Base-by-base conservation (phyloP, 768 basidiomycete species). In the Leccinum fibrillosum region DNA sequence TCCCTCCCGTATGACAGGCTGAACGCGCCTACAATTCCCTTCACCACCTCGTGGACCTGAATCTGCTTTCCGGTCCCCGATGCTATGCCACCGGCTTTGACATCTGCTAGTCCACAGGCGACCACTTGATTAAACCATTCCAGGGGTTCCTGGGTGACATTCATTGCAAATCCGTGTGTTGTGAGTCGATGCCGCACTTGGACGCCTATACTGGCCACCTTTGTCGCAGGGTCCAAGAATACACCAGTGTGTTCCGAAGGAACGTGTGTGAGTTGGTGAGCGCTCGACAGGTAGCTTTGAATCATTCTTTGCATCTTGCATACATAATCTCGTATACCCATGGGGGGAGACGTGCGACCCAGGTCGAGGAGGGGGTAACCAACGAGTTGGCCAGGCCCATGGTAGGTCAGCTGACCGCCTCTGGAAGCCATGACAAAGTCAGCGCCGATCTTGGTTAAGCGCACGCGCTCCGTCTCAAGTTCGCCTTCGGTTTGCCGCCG, bases 301-400 rank as follows among this genome's bases (percentile, higher is more conserved):
- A 98, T 76, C 58, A 84, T 77, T 53, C 78, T 81, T 69, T 98
- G 91, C 72, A 98, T 79, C 48, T 80, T 82, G 72, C 89, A 91
- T 44, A 98, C 88, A 71, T 97, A 98, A 62, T 88, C 86, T 50
- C 89, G 85, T 59, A 87, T 84, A 56, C 86, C 79, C 69, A 84
- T 78, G 53, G 87, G 76, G 8, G 94, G 92, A 48, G 82, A 76
- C 64, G 88, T 85, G 34, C 86, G 85, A n/a, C 84, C 84, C 19
- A 98, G 82, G 76, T 98, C 96, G 52, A 98, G 78, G 53, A 98
- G 79, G 2, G 94, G 93, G 70, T 99, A 99, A 28, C 94, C 97
- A 15, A 98, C 90, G 66, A 99, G 79, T 74, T 99, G 97, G 6
- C 97, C 97, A 2, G 97, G 95, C 0, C 97, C 97, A 72, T 99